Base-by-base conservation (phyloP, 345 rosid genomes). In the Bruguiera sexangula region DNA sequence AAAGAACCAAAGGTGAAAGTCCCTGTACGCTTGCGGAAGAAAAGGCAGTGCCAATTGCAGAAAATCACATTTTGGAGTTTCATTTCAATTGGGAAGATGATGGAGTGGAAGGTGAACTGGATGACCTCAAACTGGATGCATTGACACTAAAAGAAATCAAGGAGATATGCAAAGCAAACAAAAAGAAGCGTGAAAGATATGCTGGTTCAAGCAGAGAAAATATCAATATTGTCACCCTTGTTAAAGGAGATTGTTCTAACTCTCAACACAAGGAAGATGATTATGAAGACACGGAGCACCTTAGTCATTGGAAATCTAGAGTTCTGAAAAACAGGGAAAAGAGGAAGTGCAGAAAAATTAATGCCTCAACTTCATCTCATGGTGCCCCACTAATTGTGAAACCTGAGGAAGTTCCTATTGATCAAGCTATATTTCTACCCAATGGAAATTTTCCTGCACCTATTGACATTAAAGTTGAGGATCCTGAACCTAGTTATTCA, bases 111-210 rank as follows among this genome's bases (percentile, higher is more conserved):
- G 46, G 26, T 71, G 78, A 77, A 66, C 56, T 34, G 31, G 82
- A 74, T 69, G 85, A 82, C 73, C 6, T 60, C 50, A 48, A 34
- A 69, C 74, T 78, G 43, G 66, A 39, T 20, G 55, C 65, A 59
- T 71, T 88, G 83, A 93, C 97, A 1, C 64, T 91, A 82, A 70
- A 68, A 64, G 85, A 79, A 72, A 43, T 89, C 13, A 77, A 80
- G 81, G 84, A 72, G 65, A 80, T 80, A 54, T 86, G 84, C 78
- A 83, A 74, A 78, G 70, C 34, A 66, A 87, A 82, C 74, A 93
- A 89, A 78, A 81, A 96, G 79, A 89, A 86, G 55, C 57, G 6
- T 60, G 18, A 71, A 2, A 55, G 34, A 64, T 2, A 13, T 18
- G 75, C 50, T 66, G 65, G 59, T 74, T 58, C 18, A 20, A 60